Base-by-base conservation (phyloP, 495 filamentous ascomycete genomes). In the Penicillium egyptiacum region DNA sequence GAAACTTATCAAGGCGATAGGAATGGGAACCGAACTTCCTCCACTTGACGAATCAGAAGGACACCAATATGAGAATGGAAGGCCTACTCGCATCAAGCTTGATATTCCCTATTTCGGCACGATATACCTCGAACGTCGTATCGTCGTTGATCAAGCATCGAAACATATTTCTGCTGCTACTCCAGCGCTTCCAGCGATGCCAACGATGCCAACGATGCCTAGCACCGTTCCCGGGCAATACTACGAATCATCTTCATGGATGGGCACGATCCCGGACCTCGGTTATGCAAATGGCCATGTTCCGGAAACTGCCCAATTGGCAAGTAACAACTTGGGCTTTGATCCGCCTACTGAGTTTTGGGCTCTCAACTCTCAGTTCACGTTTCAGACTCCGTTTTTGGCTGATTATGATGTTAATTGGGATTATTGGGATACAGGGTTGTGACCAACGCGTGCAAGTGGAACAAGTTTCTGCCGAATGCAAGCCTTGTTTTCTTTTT, bases 81-180 rank as follows among this genome's bases (percentile, higher is more conserved):
- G 44, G n/a, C 48, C 51, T 31, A 49, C 30, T 31, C 52, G 39
- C 30, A 53, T 60, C 44, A 57, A 60, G 41, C 19, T 57, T 16
- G 56, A 59, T 8, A 56, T 63, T 42, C 56, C 57, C 2, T 63
- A 54, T 31, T 63, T 63, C 31, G 60, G 60, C 23, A 56, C 53
- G 11, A 52, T 63, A 26, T 31, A 31, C 20, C 57, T 63, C 16
- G 57, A 60, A 19, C 43, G 48, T 37, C 26, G 53, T 14, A 46
- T 23, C 25, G 45, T 19, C 4, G 5, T 14, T 20, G 19, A 31
- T 41, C 16, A 30, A 28, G 16, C 52, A 56, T 22, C 43, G 5
- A 35, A 53, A 16, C 31, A 41, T 16, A 6, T 20, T 35, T 2
- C 31, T 28, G 16, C 20, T 48, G 17, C 16, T 22, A 10, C 20